Evolutionary conservation across 169 alveolate species (phyloP).

Genomic region (Plasmodium malariae): DNA sequence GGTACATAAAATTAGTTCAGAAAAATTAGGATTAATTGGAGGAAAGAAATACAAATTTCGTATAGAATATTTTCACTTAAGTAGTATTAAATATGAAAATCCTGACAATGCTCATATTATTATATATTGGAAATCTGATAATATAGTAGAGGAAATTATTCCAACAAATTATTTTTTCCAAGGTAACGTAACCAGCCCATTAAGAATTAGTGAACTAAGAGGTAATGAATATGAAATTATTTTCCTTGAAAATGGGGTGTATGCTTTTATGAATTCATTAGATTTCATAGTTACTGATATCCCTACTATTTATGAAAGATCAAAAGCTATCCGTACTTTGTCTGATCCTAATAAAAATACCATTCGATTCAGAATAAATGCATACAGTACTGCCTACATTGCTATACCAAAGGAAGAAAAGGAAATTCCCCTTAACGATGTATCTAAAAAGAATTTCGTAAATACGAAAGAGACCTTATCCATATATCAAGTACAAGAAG

Average conservation of each 20-base stretch:
- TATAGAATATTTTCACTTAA: slow-evolving; percentile 88
- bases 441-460: slow-evolving; percentile 24
- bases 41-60: slow-evolving; percentile 88
- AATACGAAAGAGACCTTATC: slow-evolving; percentile 59
- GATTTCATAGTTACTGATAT: slow-evolving; percentile 87
- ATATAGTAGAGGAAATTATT: slow-evolving; percentile 85
- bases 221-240: slow-evolving; percentile 88
- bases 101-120: slow-evolving; percentile 78
- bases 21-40: slow-evolving; percentile 82
- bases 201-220: slow-evolving; percentile 87
- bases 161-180: slow-evolving; percentile 87
- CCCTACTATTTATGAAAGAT: slow-evolving; percentile 87
- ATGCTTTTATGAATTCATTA: slow-evolving; percentile 87
- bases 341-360: slow-evolving; percentile 38
- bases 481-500: slow-evolving; percentile 70
- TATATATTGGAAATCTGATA: slow-evolving; percentile 88
- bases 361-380: slow-evolving; percentile 78
- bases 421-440: slow-evolving; percentile 73
- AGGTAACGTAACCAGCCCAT: slow-evolving; percentile 85
- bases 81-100: slow-evolving; percentile 84
- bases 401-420: slow-evolving; percentile 80
- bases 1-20: slow-evolving; percentile 82
- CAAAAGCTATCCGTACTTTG: slow-evolving; percentile 77
- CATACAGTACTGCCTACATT: slow-evolving; percentile 79
- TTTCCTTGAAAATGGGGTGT: slow-evolving; percentile 89